Conservation (phyloP, 129 eudicot species). For the Lactuca saligna region DNA sequence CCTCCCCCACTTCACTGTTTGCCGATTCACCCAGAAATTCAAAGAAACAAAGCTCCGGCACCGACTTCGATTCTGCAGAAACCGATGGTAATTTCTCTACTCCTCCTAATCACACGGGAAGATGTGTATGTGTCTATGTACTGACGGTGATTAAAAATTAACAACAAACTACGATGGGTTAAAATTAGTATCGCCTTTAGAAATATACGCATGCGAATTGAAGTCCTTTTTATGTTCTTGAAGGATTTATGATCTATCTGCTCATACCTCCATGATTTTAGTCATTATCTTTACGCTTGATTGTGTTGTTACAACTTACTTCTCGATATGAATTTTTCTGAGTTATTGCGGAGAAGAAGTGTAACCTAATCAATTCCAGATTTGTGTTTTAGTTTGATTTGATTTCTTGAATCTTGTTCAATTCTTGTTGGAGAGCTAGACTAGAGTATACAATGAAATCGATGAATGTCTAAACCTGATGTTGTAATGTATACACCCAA, state of each 20-base stretch:
- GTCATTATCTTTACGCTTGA: neutral
- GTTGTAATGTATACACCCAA: neutral
- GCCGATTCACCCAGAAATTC: conserved; percentile 16
- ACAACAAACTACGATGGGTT: neutral
- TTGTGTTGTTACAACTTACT: neutral
- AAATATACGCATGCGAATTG: neutral
- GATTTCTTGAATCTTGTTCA: neutral
- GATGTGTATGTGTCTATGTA: conserved; percentile 1
- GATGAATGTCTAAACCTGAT: neutral
- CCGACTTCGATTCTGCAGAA: conserved; percentile 2
- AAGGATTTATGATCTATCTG: conserved; percentile 13
- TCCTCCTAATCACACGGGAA: neutral
- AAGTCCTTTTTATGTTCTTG: neutral
- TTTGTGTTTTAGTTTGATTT: neutral
- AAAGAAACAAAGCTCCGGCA: conserved; percentile 9
- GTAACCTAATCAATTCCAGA: neutral
- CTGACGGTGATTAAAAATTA: conserved; percentile 3
- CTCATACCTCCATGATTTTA: neutral
- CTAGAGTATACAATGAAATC: neutral
- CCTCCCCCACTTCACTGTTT: neutral
- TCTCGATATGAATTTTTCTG: neutral
- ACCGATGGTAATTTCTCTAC: conserved; percentile 5
- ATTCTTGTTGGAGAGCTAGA: neutral
- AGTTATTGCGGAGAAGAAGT: neutral
- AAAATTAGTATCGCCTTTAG: neutral